phyloP scores from a whole-genome alignment of 2,329 filamentous ascomycete genomes.

The Talaromyces verruculosus region DNA sequence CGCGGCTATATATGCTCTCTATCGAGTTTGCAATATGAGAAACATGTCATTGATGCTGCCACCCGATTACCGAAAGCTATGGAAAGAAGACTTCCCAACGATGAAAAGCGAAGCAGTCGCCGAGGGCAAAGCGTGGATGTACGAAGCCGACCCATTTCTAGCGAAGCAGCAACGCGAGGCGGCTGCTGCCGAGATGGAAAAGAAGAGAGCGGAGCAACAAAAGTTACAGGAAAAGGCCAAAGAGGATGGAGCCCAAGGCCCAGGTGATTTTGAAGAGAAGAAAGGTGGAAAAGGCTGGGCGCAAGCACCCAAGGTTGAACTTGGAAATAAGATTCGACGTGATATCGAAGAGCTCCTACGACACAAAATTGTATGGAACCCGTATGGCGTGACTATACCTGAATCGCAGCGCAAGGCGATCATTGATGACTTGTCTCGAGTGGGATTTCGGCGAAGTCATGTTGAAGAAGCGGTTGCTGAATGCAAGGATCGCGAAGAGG shows the following conservation, averaged over 20 bases:
- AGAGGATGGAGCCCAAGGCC: slow-evolving; percentile 53
- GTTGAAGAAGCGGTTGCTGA: slow-evolving; percentile 81
- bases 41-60: slow-evolving; percentile 94
- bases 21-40: slow-evolving; percentile 89
- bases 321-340: slow-evolving; percentile 76
- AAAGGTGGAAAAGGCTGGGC: slow-evolving; percentile 72
- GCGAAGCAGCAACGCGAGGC: slow-evolving; percentile 77
- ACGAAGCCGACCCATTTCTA: slow-evolving; percentile 91
- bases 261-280: slow-evolving; percentile 32
- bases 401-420: slow-evolving; percentile 58
- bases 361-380: slow-evolving; percentile 81
- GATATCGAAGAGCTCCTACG: slow-evolving; percentile 79
- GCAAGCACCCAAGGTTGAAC: slow-evolving; percentile 83
- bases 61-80: slow-evolving; percentile 82
- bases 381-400: slow-evolving; percentile 67
- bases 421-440: slow-evolving; percentile 69
- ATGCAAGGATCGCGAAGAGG: slow-evolving; percentile 89
- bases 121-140: slow-evolving; percentile 80
- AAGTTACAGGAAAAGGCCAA: slow-evolving; percentile 60
- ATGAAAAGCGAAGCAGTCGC: slow-evolving; percentile 79
- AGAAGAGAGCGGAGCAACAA: slow-evolving; percentile 72
- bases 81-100: slow-evolving; percentile 82
- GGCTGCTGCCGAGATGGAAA: slow-evolving; percentile 71
- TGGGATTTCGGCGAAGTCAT: slow-evolving; percentile 87
- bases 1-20: slow-evolving; percentile 86